Evolutionary conservation across 2,329 filamentous ascomycete genomes (phyloP).

Genomic region (Paraconiothyrium sp.): DNA sequence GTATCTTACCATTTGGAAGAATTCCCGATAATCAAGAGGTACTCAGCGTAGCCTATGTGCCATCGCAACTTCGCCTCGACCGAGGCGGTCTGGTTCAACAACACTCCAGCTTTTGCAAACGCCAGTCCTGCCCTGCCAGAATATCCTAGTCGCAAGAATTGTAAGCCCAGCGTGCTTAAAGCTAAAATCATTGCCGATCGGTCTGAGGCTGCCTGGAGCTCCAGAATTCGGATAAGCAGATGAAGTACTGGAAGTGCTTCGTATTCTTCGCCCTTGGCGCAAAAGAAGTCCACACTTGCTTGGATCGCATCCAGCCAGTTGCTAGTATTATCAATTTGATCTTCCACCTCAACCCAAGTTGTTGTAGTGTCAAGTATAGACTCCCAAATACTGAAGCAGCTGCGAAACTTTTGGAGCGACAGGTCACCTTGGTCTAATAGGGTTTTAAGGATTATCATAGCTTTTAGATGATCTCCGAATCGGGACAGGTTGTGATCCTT

Average conservation of each 20-base stretch:
- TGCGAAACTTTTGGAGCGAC: conserved; percentile 34
- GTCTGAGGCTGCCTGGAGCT: conserved; percentile 53
- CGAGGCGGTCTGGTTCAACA: conserved; percentile 54
- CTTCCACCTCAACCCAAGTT: conserved; percentile 52
- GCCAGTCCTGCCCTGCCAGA: conserved; percentile 65
- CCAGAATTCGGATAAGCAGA: conserved; percentile 58
- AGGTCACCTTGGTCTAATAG: conserved; percentile 52
- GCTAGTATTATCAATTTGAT: conserved; percentile 61
- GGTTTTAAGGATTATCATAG: conserved; percentile 51
- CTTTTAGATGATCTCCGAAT: conserved; percentile 48
- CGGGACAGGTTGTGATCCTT: conserved; percentile 46
- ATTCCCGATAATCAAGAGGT: conserved; percentile 73
- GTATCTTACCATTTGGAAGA: conserved; percentile 64
- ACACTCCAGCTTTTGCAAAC: conserved; percentile 67
- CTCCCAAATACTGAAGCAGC: conserved; percentile 51
- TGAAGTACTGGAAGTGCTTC: conserved; percentile 60
- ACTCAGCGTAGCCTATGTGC: conserved; percentile 78
- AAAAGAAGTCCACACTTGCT: conserved; percentile 65
- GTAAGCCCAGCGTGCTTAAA: conserved; percentile 60
- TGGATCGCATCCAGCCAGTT: conserved; percentile 62
- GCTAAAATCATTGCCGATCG: conserved; percentile 53
- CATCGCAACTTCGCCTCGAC: conserved; percentile 63
- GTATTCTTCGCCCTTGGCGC: conserved; percentile 65
- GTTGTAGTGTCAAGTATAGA: conserved; percentile 42
- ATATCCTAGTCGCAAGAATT: conserved; percentile 69